Evolutionary conservation across 2,329 filamentous ascomycete genomes (phyloP).

Genomic region (Cladosporium sp.): DNA sequence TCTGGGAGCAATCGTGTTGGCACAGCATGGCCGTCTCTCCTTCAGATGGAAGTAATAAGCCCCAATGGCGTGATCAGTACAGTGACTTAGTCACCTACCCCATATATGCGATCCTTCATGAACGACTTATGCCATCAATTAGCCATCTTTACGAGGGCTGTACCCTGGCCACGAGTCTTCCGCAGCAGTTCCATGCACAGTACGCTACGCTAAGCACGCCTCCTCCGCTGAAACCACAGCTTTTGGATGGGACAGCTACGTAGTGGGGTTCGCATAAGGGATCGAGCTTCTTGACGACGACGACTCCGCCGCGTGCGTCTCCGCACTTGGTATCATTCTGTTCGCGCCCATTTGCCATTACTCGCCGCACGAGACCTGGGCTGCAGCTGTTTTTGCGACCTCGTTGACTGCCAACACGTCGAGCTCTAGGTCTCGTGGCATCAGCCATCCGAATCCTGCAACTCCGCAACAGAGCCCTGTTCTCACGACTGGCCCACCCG

Average conservation of each 20-base stretch:
- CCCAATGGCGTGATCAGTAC: no score
- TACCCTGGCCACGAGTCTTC: background rate
- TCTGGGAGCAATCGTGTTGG: background rate
- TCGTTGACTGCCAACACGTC: background rate
- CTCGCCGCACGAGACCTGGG: conserved; percentile 1
- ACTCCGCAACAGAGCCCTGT: conserved; percentile 11
- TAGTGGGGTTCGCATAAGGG: background rate
- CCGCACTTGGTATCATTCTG: conserved; percentile 7
- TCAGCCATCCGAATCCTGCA: conserved; percentile 1
- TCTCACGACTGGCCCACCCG: conserved; percentile 1
- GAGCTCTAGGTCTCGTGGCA: background rate
- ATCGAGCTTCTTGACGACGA: conserved; percentile 9
- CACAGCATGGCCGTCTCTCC: background rate
- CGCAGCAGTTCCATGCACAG: conserved; percentile 9
- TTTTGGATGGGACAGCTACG: background rate
- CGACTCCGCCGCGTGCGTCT: conserved; percentile 5
- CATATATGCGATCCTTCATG: background rate
- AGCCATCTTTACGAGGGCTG: conserved; percentile 5
- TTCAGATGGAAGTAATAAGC: no score
- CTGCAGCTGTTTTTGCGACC: background rate
- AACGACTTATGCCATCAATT: conserved; percentile 1
- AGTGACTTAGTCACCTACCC: no score
- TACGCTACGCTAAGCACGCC: conserved; percentile 5
- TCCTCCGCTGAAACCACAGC: conserved; percentile 9
- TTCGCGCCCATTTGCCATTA: background rate